Conservation (phyloP, 2,329 filamentous ascomycete genomes). For the Claviceps digitariae region DNA sequence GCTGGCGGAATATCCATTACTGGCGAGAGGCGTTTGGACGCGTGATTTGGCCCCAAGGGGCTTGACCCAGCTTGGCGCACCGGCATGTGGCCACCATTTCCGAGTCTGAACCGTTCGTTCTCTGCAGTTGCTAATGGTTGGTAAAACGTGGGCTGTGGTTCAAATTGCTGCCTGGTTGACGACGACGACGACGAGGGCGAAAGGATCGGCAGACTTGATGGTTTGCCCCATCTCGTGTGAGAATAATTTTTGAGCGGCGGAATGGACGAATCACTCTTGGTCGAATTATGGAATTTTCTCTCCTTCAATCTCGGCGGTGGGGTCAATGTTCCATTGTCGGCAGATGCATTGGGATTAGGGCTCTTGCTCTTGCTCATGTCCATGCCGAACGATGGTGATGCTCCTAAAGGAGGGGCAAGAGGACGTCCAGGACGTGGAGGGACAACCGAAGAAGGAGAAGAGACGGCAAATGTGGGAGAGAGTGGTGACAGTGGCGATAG, state of each 20-base stretch:
- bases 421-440: not conserved
- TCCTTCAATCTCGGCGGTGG: slow-evolving; percentile 4
- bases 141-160: not conserved
- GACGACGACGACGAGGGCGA: not conserved
- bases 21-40: not conserved
- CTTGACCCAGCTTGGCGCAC: not conserved
- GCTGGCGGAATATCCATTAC: not conserved
- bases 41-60: not conserved
- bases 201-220: not conserved
- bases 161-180: not conserved
- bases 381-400: not conserved
- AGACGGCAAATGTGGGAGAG: not conserved
- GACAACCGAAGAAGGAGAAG: not conserved
- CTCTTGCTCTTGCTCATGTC: not conserved
- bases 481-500: not conserved
- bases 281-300: slow-evolving; percentile 2
- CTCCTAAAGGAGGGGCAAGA: not conserved
- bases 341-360: not conserved
- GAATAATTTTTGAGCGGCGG: not conserved
- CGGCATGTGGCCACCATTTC: not conserved
- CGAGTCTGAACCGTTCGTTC: not conserved
- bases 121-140: not conserved
- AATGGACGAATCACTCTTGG: slow-evolving; percentile 1
- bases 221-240: slow-evolving; percentile 4
- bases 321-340: not conserved